Percentiles rank a stretch among this genome's conserved stretches.
These are phyloP conservation scores for Penicillium occitanis DNA, from an alignment of 2,329 filamentous ascomycete species.

Conservation along the genomic window DNA sequence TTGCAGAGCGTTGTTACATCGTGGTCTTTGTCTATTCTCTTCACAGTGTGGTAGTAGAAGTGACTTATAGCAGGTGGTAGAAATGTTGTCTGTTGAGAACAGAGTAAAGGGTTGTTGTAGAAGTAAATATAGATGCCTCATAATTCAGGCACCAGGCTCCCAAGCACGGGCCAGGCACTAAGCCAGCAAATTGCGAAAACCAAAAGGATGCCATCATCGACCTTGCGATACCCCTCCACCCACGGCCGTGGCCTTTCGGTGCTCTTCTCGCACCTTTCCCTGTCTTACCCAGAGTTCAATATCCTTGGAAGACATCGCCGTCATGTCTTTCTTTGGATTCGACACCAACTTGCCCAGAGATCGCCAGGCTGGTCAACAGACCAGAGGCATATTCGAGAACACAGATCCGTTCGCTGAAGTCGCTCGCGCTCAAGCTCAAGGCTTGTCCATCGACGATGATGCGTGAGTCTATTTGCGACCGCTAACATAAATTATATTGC, in stretches of 20 bases:
- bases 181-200: slow-evolving; percentile 10
- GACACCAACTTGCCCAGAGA: slow-evolving; percentile 67
- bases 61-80: not conserved
- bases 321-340: slow-evolving; percentile 92
- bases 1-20: not conserved
- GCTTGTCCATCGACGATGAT: slow-evolving; percentile 47
- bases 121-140: not conserved
- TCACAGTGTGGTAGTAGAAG: not conserved
- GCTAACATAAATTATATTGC: not conserved
- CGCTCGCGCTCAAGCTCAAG: slow-evolving; percentile 55
- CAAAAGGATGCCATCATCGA: slow-evolving; percentile 7
- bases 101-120: not conserved
- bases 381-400: slow-evolving; percentile 74
- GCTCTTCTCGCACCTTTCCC: slow-evolving; percentile 20
- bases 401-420: slow-evolving; percentile 87
- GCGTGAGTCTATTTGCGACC: slow-evolving; percentile 44
- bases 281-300: slow-evolving; percentile 19
- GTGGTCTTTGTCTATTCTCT: not conserved
- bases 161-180: slow-evolving; percentile 1
- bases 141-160: slow-evolving; percentile 10
- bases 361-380: slow-evolving; percentile 65
- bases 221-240: slow-evolving; percentile 10
- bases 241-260: slow-evolving; percentile 16
- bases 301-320: slow-evolving; percentile 24
- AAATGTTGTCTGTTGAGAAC: not conserved